Evolutionary conservation across 2,329 filamentous ascomycete genomes (phyloP).

Genomic region (Diaporthe citriasiana): DNA sequence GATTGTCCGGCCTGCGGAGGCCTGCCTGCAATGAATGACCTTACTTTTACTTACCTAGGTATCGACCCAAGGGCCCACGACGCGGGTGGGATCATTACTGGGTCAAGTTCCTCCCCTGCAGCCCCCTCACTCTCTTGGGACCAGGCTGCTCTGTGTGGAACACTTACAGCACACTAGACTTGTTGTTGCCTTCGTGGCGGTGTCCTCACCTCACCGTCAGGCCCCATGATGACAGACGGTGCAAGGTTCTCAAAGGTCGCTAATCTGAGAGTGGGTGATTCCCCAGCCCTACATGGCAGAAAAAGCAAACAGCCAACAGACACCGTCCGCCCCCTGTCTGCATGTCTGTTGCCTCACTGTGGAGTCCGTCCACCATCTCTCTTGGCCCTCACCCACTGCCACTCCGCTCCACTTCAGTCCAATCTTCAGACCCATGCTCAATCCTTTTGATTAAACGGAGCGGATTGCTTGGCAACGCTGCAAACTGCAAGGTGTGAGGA

Average conservation of each 20-base stretch:
- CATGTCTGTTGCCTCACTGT: constrained; percentile 29
- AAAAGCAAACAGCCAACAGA: constrained; percentile 37
- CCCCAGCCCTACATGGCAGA: constrained; percentile 35
- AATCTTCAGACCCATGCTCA: constrained; percentile 33
- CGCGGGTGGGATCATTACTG: background rate
- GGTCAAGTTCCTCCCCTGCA: background rate
- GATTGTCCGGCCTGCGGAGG: background rate
- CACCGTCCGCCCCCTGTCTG: constrained; percentile 18
- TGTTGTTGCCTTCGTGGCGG: constrained; percentile 15
- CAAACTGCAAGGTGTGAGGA: constrained; percentile 5
- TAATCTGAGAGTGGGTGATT: constrained; percentile 35
- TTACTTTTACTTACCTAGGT: background rate
- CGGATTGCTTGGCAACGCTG: constrained; percentile 23
- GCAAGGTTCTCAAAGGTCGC: constrained; percentile 33
- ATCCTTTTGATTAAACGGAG: constrained; percentile 36
- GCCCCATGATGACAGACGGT: constrained; percentile 16
- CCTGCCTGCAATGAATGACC: background rate
- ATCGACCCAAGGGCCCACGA: background rate
- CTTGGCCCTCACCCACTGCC: constrained; percentile 24
- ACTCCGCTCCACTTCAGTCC: constrained; percentile 21
- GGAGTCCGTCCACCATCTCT: constrained; percentile 27
- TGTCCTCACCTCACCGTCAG: constrained; percentile 23
- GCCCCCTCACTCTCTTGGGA: background rate
- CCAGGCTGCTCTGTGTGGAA: background rate
- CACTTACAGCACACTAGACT: background rate